Conservation (phyloP, 768 basidiomycete genomes). For the Lentinula boryana region DNA sequence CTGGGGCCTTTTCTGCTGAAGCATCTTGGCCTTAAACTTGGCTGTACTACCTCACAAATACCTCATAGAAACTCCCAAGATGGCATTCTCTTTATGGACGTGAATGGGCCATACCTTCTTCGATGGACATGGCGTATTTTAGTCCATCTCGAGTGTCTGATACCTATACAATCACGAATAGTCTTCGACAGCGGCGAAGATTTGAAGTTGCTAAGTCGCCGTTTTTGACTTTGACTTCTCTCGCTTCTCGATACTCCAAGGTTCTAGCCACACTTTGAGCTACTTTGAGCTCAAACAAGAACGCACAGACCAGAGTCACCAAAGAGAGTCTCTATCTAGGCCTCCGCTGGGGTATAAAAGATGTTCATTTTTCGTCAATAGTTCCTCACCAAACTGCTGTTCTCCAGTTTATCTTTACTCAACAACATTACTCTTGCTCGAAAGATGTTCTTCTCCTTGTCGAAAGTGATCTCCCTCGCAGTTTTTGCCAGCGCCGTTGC, state of each 20-base stretch:
- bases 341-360: constrained; percentile 1
- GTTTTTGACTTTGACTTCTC: not conserved
- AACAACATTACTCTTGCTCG: not conserved
- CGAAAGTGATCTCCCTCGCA: constrained; percentile 15
- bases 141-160: not conserved
- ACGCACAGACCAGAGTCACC: not conserved
- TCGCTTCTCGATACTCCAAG: not conserved
- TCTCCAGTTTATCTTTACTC: not conserved
- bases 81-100: not conserved
- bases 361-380: not conserved
- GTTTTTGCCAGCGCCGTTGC: constrained; percentile 9
- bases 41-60: not conserved
- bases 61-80: not conserved
- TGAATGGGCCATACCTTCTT: not conserved
- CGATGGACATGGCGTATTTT: too few species aligned
- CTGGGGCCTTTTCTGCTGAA: not conserved
- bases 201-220: not conserved
- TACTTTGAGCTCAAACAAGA: not conserved
- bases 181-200: not conserved
- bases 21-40: not conserved
- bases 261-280: not conserved
- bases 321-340: not conserved
- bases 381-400: not conserved
- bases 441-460: constrained; percentile 21
- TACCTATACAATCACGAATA: not conserved